Percentiles rank a stretch among this genome's conserved stretches.
phyloP scores from a whole-genome alignment of 1,139 yeast genomes.

The Taphrina wiesneri region DNA sequence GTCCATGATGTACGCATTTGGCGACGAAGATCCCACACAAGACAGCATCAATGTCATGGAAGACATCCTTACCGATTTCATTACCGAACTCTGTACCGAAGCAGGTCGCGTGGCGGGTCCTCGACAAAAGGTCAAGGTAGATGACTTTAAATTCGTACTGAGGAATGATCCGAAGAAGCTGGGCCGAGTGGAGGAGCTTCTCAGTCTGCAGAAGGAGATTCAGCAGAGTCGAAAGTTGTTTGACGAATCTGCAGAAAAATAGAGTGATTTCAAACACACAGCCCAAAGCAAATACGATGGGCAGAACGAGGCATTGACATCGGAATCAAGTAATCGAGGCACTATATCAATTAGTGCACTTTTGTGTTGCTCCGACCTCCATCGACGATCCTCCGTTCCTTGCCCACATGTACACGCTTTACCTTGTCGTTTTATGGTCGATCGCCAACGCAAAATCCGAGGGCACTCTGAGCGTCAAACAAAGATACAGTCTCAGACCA shows the following conservation, averaged over 20 bases:
- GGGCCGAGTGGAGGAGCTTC: slow-evolving; percentile 79
- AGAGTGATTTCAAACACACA: neutral
- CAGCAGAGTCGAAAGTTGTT: slow-evolving; percentile 79
- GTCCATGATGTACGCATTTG: slow-evolving; percentile 76
- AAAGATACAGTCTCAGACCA: no score
- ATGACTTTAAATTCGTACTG: slow-evolving; percentile 82
- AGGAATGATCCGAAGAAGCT: slow-evolving; percentile 79
- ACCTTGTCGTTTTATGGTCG: no score
- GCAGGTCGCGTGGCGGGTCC: slow-evolving; percentile 58
- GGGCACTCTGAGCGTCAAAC: no score
- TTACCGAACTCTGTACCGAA: slow-evolving; percentile 66
- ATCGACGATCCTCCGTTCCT: no score
- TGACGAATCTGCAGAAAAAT: slow-evolving; percentile 51
- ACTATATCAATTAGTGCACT: no score
- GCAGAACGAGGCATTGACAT: neutral
- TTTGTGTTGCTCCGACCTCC: no score
- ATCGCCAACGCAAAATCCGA: no score
- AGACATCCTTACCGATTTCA: slow-evolving; percentile 76
- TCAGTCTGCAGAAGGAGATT: slow-evolving; percentile 71
- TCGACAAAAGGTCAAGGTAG: slow-evolving; percentile 75
- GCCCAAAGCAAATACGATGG: neutral
- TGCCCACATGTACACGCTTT: no score
- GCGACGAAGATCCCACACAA: slow-evolving; percentile 78
- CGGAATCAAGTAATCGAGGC: no score
- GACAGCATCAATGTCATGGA: slow-evolving; percentile 78